phyloP scores from a whole-genome alignment of 2,329 filamentous ascomycete genomes.

The Alternaria tenuissima region DNA sequence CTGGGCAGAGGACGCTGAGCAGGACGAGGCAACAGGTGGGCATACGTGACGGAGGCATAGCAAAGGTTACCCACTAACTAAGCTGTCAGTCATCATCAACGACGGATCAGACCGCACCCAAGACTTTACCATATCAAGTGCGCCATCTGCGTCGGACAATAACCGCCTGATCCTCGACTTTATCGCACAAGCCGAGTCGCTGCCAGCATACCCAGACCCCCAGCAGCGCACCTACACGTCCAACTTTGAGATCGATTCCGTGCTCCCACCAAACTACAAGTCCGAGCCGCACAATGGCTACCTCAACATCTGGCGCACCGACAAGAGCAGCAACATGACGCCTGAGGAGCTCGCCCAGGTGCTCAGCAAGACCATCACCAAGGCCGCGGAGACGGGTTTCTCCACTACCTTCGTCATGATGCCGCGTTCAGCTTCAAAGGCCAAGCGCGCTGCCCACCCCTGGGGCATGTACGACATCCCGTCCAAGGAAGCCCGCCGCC shows the following conservation, averaged over 20 bases:
- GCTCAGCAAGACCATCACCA: constrained; percentile 18
- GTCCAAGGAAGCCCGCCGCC: constrained; percentile 35
- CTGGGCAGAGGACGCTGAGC: constrained; percentile 52
- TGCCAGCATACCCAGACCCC: constrained; percentile 39
- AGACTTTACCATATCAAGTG: constrained; percentile 45
- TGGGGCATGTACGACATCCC: constrained; percentile 49
- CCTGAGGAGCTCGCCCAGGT: constrained; percentile 23
- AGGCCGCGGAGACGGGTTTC: constrained; percentile 27
- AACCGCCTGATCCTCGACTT: constrained; percentile 49
- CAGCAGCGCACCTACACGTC: constrained; percentile 36
- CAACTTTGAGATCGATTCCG: constrained; percentile 32
- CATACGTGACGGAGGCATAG: constrained; percentile 1
- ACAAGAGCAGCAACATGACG: constrained; percentile 30
- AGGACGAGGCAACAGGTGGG: constrained; percentile 45
- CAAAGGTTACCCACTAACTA: constrained; percentile 23
- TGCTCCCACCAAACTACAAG: constrained; percentile 29
- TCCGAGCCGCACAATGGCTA: constrained; percentile 40
- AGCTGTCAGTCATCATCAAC: constrained; percentile 35
- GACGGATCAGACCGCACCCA: constrained; percentile 24
- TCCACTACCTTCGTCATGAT: constrained; percentile 50
- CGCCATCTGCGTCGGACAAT: constrained; percentile 46
- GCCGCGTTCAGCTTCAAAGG: constrained; percentile 37
- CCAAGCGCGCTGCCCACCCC: constrained; percentile 44
- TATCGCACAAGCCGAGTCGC: constrained; percentile 44
- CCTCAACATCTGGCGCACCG: constrained; percentile 36